phyloP scores from a whole-genome alignment of 2,329 filamentous ascomycete species.

The Paraphoma chrysanthemicola region DNA sequence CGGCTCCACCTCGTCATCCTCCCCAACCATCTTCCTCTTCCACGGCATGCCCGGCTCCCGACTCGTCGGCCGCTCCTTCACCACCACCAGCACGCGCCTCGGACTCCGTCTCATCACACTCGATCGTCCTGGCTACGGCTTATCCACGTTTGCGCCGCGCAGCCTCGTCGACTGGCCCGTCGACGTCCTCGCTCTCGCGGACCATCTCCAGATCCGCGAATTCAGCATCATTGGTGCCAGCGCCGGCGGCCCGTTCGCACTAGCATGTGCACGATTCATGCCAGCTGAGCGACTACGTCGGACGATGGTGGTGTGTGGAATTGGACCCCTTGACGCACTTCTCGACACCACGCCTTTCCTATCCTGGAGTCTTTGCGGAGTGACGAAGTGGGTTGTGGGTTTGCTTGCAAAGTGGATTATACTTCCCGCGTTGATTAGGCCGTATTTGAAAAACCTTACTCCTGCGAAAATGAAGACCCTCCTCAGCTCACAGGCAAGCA shows the following conservation, averaged over 20 bases:
- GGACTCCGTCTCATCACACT: constrained; percentile 48
- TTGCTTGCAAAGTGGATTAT: constrained; percentile 19
- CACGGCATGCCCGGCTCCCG: constrained; percentile 53
- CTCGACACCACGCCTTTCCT: not conserved
- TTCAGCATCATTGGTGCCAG: constrained; percentile 55
- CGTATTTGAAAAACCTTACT: constrained; percentile 19
- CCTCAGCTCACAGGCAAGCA: constrained; percentile 13
- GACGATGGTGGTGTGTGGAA: constrained; percentile 26
- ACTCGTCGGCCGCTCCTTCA: constrained; percentile 43
- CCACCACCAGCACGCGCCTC: constrained; percentile 32
- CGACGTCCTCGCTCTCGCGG: constrained; percentile 50
- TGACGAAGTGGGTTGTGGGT: constrained; percentile 18
- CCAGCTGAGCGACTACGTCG: constrained; percentile 28
- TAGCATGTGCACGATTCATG: constrained; percentile 53
- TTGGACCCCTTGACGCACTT: constrained; percentile 25
- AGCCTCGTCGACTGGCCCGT: constrained; percentile 44
- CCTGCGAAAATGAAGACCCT: not conserved
- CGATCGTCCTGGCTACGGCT: constrained; percentile 53
- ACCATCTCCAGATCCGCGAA: constrained; percentile 44
- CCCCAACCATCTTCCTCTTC: constrained; percentile 48
- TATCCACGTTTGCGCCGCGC: constrained; percentile 40
- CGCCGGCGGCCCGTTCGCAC: constrained; percentile 55
- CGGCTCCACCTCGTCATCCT: constrained; percentile 45
- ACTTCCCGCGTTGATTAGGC: constrained; percentile 17
- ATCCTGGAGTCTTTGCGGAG: not conserved